Evolutionary conservation across 495 filamentous ascomycete species (phyloP).

Genomic region (Lichina pygmaea): DNA sequence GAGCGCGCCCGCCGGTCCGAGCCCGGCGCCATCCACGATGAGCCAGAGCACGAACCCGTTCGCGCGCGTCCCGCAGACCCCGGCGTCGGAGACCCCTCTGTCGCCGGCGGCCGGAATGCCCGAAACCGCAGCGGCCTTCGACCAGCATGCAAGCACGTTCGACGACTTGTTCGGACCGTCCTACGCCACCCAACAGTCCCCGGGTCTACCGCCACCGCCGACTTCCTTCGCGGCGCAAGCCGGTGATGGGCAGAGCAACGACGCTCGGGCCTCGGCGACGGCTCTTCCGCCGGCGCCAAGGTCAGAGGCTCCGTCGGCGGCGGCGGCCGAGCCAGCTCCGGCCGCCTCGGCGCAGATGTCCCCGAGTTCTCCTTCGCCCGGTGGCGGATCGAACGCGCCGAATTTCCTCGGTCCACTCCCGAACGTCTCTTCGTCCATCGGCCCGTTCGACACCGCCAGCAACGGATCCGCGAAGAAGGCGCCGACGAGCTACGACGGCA

Average conservation of each 20-base stretch:
- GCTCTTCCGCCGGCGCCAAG: constrained; percentile 27
- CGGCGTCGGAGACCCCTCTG: constrained; percentile 30
- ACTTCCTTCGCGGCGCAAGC: constrained; percentile 31
- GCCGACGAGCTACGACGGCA: background rate
- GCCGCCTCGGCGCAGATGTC: constrained; percentile 45
- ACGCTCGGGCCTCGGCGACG: constrained; percentile 28
- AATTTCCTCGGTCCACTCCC: no score
- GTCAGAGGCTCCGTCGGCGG: constrained; percentile 22
- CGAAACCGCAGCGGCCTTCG: constrained; percentile 19
- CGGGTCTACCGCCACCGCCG: constrained; percentile 10
- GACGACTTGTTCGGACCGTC: constrained; percentile 76
- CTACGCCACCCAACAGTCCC: constrained; percentile 19
- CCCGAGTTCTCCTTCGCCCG: constrained; percentile 42
- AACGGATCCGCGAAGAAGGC: background rate
- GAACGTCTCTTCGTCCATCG: background rate
- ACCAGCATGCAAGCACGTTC: constrained; percentile 47
- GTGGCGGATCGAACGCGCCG: constrained; percentile 6
- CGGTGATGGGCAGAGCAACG: no score
- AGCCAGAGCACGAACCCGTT: constrained; percentile 75
- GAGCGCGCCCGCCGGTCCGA: constrained; percentile 15
- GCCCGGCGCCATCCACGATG: constrained; percentile 44
- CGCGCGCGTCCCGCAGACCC: constrained; percentile 45
- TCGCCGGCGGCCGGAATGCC: constrained; percentile 18
- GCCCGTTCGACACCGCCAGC: background rate
- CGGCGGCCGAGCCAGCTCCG: constrained; percentile 27